Evolutionary conservation across 2,329 filamentous ascomycete genomes (phyloP), one percentile per base, ranked within the genome.

Genomic region (Dothiorella sarmentorum): DNA sequence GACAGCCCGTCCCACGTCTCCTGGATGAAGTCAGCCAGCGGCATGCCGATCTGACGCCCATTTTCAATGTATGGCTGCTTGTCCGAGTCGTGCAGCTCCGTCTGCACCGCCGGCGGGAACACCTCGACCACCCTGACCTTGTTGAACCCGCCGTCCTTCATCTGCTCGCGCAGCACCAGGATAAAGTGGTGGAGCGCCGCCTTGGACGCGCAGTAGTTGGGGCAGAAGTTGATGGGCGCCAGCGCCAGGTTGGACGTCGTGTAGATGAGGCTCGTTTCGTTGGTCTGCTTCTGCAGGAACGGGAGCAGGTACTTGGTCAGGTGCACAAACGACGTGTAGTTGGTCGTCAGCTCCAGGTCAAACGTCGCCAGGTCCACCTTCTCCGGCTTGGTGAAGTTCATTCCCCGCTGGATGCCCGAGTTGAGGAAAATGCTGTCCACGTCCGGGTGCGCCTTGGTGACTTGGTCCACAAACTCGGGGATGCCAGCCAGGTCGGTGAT

Each of bases 181-280:
- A 83, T 74, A 68, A 79, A 81, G 61, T 81, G 78, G 62, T 83
- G 80, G 47, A 83, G 66, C 0, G 81, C 82, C 0, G 81, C 81
- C 67, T 84, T 84, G 35, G 76, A 75, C 1, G 81, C 80, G 61
- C 78, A 81, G 68, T 84, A 84, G 64, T 82, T 81, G 0, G 76
- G 72, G 22, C 76, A 78, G 17, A 74, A 71, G 7, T 75, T 64
- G 29, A 80, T 71, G 0, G 81, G 81, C 3, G 82, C 70, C 2
- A 83, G 66, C 0, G 77, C 80, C 29, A 83, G 71, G 2, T 75
- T 75, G 0, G 80, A 82, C 0, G 80, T 80, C 0, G 79, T 81
- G 68, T 79, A 73, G 58, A 77, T 68, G 69, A 78, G 67, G 1
- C 73, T 71, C 0, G 76, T 77, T 18, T 76, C 69, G 4, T 69